Evolutionary conservation across 2,329 filamentous ascomycete genomes (phyloP), one percentile per base, ranked within the genome.

Genomic region (Xylaria sp.): DNA sequence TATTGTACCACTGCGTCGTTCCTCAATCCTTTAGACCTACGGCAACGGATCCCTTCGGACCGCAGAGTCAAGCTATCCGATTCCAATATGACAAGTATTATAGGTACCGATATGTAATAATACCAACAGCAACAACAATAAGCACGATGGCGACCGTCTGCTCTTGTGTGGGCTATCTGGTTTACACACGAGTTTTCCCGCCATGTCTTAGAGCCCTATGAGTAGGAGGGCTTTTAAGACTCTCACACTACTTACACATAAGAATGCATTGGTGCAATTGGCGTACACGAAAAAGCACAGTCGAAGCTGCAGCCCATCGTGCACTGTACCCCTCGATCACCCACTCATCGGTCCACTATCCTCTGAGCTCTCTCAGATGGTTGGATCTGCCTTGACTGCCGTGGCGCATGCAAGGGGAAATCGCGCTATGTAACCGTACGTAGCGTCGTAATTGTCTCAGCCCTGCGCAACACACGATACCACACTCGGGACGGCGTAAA

Each of bases 371-470:
- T 40, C 38, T 31, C 47, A 19, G 33, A 14, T 33, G 19, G 14
- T 14, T 43, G 40, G 57, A 60, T 57, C 50, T 57, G 35, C 61
- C 46, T 60, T 12, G 15, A 55, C 46, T 38, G 28, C 54, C 49
- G 37, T 51, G 38, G 57, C 54, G 52, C 54, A 60, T 66, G 61
- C 64, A 64, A n/a, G 60, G 64, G 64, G 50, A 63, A 51, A 56
- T 42, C 52, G 54, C 55, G 54, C 57, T 66, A 58, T 23, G 31
- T 61, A 63, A n/a, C 57, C 28, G 9, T 66, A 58, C 28, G 38
- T 61, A 58, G 35, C 37, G 54, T 63, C 17, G 54, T 51, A 56
- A 45, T 58, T 55, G 61, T 66, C 64, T 66, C 64, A 66, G 64
- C 64, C 61, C 64, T 64, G 64, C 53, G 45, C 54, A 55, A 52